Conservation (phyloP, 2,329 filamentous ascomycete species). For the Phaeomoniella chlamydospora region DNA sequence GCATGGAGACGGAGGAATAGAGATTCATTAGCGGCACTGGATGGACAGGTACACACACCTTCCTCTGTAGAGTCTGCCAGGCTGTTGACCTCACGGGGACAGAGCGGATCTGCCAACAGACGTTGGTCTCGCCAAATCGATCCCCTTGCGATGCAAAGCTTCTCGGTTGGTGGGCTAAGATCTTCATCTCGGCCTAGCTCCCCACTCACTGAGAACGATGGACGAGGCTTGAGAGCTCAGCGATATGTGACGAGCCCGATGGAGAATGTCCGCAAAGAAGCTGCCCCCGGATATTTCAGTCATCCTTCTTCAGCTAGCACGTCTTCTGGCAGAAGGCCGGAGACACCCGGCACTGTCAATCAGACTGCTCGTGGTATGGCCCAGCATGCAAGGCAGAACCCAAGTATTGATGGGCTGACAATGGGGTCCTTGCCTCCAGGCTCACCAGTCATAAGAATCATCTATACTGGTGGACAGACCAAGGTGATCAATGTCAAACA, state of each 20-base stretch:
- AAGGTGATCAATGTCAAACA: constrained; percentile 89
- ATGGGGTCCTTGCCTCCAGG: constrained; percentile 75
- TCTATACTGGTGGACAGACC: constrained; percentile 79
- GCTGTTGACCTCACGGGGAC: constrained; percentile 39
- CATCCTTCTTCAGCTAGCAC: constrained; percentile 38
- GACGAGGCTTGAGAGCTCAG: constrained; percentile 35
- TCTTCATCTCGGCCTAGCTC: constrained; percentile 55
- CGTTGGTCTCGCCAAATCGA: constrained; percentile 41
- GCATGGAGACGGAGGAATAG: constrained; percentile 74
- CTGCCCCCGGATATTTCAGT: constrained; percentile 36
- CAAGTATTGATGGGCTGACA: constrained; percentile 71
- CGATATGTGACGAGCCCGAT: constrained; percentile 48
- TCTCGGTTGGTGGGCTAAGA: constrained; percentile 31
- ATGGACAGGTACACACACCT: constrained; percentile 45
- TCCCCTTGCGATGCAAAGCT: constrained; percentile 19
- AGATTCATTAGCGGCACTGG: constrained; percentile 72
- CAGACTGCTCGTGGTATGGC: constrained; percentile 49
- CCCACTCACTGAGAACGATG: constrained; percentile 47
- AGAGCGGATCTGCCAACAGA: constrained; percentile 37
- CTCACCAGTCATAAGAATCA: constrained; percentile 82
- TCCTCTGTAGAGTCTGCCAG: constrained; percentile 53
- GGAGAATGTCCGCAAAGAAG: constrained; percentile 36
- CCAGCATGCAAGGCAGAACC: constrained; percentile 63
- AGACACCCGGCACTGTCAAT: constrained; percentile 48
- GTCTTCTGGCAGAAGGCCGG: constrained; percentile 38